Evolutionary conservation across 2,329 filamentous ascomycete genomes (phyloP).

Genomic region (Cladosporium sp.): DNA sequence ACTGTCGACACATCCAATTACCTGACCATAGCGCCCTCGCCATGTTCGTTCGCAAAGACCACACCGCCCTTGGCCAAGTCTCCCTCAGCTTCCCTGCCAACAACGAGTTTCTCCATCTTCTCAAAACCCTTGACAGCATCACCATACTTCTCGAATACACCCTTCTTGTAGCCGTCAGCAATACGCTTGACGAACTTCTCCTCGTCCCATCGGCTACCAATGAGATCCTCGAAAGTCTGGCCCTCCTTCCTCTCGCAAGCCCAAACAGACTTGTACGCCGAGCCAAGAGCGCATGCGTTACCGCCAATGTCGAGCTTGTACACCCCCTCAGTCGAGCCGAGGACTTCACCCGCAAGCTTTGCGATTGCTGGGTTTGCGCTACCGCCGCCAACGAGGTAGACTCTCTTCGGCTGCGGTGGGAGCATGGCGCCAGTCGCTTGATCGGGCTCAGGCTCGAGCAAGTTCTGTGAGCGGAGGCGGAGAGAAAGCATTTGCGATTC

Average conservation of each 20-base stretch:
- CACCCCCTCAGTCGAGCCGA: slow-evolving; percentile 84
- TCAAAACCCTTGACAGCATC: slow-evolving; percentile 71
- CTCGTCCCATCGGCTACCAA: slow-evolving; percentile 81
- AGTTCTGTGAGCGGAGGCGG: slow-evolving; percentile 73
- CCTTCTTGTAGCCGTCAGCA: slow-evolving; percentile 72
- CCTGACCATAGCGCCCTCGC: not conserved
- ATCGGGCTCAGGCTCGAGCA: slow-evolving; percentile 51
- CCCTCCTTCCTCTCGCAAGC: slow-evolving; percentile 62
- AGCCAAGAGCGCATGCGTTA: slow-evolving; percentile 89
- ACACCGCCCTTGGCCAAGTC: slow-evolving; percentile 13
- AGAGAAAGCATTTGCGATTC: slow-evolving; percentile 94
- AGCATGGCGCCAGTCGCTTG: slow-evolving; percentile 50
- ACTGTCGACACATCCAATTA: not conserved
- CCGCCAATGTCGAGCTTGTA: slow-evolving; percentile 92
- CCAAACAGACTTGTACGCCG: slow-evolving; percentile 96
- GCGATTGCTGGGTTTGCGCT: slow-evolving; percentile 87
- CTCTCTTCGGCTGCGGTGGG: slow-evolving; percentile 78
- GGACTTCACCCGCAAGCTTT: slow-evolving; percentile 75
- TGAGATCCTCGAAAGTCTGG: slow-evolving; percentile 76
- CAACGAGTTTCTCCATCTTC: slow-evolving; percentile 65
- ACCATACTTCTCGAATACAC: slow-evolving; percentile 73
- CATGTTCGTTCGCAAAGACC: slow-evolving; percentile 10
- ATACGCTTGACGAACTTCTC: slow-evolving; percentile 77
- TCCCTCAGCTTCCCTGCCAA: slow-evolving; percentile 35
- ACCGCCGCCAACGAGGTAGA: slow-evolving; percentile 93